Conservation (phyloP, 306 rosid genomes). For the Elaeagnus macrophylla region DNA sequence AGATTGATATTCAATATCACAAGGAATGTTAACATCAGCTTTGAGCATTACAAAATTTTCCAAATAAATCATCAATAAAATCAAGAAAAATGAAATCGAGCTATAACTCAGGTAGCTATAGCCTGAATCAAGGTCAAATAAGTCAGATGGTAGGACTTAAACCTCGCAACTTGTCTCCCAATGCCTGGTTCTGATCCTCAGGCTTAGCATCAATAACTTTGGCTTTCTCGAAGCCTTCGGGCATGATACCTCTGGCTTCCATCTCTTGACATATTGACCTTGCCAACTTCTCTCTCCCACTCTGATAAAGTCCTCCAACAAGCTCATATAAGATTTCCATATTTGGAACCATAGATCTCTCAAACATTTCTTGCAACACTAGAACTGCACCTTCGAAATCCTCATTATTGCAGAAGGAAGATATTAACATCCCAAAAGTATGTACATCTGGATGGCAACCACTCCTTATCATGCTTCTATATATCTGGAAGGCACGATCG, state of each 20-base stretch:
- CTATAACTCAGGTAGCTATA: no score
- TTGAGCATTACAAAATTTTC: no score
- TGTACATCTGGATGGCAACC: constrained; percentile 47
- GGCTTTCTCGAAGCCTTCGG: constrained; percentile 31
- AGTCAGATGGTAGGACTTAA: no score
- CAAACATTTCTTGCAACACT: constrained; percentile 57
- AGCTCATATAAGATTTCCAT: constrained; percentile 38
- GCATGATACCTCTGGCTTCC: constrained; percentile 23
- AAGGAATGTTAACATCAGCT: no score
- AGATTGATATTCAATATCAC: no score
- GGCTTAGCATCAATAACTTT: constrained; percentile 8
- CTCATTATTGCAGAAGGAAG: constrained; percentile 45
- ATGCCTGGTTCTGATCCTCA: constrained; percentile 13
- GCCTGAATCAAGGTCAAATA: no score
- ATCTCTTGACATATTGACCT: constrained; percentile 24
- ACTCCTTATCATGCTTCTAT: constrained; percentile 63
- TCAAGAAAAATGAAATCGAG: no score
- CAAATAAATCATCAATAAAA: no score
- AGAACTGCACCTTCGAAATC: constrained; percentile 74
- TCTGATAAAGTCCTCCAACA: constrained; percentile 37
- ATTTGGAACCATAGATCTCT: constrained; percentile 42
- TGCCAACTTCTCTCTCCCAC: constrained; percentile 38
- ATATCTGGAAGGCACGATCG: constrained; percentile 55
- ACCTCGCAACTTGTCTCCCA: not conserved
- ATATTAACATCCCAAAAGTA: constrained; percentile 43